These are phyloP conservation scores for Phytophthora cryptogea DNA, from an alignment of 352 stramenopile species.

Conservation along the genomic window DNA sequence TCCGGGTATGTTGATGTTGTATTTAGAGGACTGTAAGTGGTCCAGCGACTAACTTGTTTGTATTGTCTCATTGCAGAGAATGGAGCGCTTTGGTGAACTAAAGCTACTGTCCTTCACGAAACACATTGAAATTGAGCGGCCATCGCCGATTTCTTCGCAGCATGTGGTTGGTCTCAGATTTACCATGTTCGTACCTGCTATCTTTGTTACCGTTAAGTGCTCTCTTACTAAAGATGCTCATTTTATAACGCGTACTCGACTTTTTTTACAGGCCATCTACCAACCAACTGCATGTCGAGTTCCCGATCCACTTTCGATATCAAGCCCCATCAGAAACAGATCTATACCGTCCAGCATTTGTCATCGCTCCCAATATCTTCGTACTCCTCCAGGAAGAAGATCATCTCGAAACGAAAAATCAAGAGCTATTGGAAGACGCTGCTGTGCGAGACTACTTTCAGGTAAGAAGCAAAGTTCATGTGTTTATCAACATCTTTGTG, in stretches of 20 bases:
- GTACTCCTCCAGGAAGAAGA: slow-evolving; percentile 32
- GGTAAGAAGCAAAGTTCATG: slow-evolving; percentile 11
- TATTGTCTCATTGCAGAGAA: slow-evolving; percentile 34
- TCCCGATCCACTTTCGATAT: slow-evolving; percentile 69
- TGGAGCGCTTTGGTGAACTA: slow-evolving; percentile 58
- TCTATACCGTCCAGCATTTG: slow-evolving; percentile 39
- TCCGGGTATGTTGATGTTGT: slow-evolving; percentile 37
- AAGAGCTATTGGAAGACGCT: slow-evolving; percentile 6
- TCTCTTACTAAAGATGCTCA: not conserved
- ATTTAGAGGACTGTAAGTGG: not conserved
- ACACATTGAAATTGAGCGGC: slow-evolving; percentile 71
- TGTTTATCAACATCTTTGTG: not conserved
- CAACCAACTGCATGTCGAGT: slow-evolving; percentile 34
- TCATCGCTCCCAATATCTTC: slow-evolving; percentile 56
- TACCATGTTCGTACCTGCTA: slow-evolving; percentile 34
- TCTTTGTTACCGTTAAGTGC: not conserved
- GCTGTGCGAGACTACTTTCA: slow-evolving; percentile 18
- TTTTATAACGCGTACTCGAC: not conserved
- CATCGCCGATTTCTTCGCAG: slow-evolving; percentile 53
- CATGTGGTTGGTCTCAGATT: slow-evolving; percentile 57
- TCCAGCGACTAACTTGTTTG: slow-evolving; percentile 4
- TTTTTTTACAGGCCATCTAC: slow-evolving; percentile 18
- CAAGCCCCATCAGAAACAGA: slow-evolving; percentile 50
- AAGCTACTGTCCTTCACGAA: slow-evolving; percentile 50
- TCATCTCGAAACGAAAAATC: not conserved